Conservation (phyloP, 305 asterid species). For the Nicotiana rustica region DNA sequence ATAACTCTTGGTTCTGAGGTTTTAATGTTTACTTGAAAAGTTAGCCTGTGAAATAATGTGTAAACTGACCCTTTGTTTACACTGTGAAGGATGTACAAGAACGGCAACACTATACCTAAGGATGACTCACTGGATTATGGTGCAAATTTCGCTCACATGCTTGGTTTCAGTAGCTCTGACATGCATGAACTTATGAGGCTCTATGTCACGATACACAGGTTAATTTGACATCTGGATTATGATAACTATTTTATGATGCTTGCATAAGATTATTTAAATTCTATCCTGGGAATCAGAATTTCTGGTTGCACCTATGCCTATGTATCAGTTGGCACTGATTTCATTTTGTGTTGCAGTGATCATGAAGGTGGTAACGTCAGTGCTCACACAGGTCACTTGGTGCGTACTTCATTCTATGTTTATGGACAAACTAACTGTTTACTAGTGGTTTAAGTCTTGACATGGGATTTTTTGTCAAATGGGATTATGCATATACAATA, state of each 20-base stretch:
- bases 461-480: background rate
- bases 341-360: constrained; percentile 57
- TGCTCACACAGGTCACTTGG: constrained; percentile 95
- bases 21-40: constrained; percentile 4
- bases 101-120: constrained; percentile 64
- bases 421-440: constrained; percentile 7
- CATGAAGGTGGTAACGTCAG: constrained; percentile 98
- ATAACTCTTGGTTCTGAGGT: constrained; percentile 2
- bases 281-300: background rate
- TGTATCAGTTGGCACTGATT: background rate
- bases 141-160: constrained; percentile 86
- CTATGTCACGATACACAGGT: constrained; percentile 92
- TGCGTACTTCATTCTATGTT: constrained; percentile 47
- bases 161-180: constrained; percentile 85
- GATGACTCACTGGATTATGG: constrained; percentile 87
- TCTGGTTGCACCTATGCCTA: background rate
- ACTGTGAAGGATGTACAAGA: constrained; percentile 77
- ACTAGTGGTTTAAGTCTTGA: background rate
- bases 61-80: constrained; percentile 36
- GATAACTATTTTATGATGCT: constrained; percentile 5
- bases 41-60: constrained; percentile 3
- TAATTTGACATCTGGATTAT: constrained; percentile 23
- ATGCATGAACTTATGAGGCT: constrained; percentile 99
- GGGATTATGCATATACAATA: constrained; percentile 12
- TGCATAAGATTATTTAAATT: constrained; percentile 8